Evolutionary conservation across 2,329 filamentous ascomycete species (phyloP).

Genomic region (Colletotrichum scovillei): DNA sequence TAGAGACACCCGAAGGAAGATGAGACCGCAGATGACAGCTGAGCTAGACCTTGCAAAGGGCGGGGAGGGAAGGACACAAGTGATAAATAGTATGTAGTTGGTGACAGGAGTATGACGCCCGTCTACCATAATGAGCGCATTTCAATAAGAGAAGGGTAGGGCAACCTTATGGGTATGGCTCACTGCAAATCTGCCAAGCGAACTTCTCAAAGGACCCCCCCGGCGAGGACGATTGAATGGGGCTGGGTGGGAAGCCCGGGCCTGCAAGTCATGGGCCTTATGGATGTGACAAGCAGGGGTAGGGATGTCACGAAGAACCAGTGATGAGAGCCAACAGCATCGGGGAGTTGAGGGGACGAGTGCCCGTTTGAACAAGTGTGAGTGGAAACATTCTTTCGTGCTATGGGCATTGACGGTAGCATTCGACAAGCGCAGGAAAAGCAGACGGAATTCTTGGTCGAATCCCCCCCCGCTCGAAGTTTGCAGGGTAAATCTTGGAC

Average conservation of each 20-base stretch:
- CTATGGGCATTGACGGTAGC: neutral
- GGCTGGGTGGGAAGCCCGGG: constrained; percentile 4
- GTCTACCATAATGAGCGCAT: neutral
- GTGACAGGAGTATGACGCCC: constrained; percentile 21
- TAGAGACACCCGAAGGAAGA: neutral
- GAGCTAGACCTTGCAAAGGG: too few relatives aligned
- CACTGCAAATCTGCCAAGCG: neutral
- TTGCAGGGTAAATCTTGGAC: constrained; percentile 28
- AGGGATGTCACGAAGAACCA: constrained; percentile 5
- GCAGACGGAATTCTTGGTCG: constrained; percentile 14
- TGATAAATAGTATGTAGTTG: constrained; percentile 9
- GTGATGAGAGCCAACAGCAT: constrained; percentile 7
- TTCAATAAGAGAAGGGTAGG: neutral
- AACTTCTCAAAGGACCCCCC: neutral
- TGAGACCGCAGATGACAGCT: neutral
- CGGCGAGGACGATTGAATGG: constrained; percentile 15
- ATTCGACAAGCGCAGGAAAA: neutral
- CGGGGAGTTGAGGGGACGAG: too few relatives aligned
- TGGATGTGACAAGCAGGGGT: constrained; percentile 23
- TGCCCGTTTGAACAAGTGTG: neutral
- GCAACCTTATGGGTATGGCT: too few relatives aligned
- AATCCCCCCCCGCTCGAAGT: constrained; percentile 4
- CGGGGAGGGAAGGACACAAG: neutral
- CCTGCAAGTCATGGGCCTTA: constrained; percentile 23
- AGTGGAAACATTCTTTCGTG: constrained; percentile 9